Base-by-base conservation (phyloP, 2,329 filamentous ascomycete species). In the Fusarium heterosporum region DNA sequence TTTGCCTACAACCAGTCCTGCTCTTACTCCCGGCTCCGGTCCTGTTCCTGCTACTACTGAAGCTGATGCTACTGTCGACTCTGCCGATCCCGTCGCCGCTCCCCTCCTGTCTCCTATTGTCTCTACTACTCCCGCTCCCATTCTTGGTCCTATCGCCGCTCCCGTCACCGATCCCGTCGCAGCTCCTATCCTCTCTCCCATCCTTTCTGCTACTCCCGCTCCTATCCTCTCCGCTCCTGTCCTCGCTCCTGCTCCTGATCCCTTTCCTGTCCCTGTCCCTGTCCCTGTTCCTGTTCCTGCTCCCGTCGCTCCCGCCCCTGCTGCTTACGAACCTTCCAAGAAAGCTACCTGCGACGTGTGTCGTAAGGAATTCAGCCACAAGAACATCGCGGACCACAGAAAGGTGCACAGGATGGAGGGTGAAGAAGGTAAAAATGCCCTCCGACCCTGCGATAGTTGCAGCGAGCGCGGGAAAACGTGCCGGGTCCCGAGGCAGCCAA, bases 371-470 rank as follows among this genome's bases (percentile, higher is more conserved):
- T 29, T 32, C 30, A 30, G 16, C 32, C 32, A 2, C 13, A 62
- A 46, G 16, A 55, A 32, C 13, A 6, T 34, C 4, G 11, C 10
- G 4, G 59, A 62, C 30, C 59, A 62, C 10, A 9, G 0, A 1
- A 62, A 62, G 19, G 26, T 43, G 5, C 59, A 62, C 30, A 3
- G 0, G 10, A 26, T 62, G 13, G n/a, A 36, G 4, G 51, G 12
- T 4, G 9, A 2, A 2, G 1, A 12, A 2, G 56, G 59, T 10
- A 4, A 22, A 6, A 6, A 22, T 22, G 22, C 22, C 22, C 22
- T 22, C 4, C 22, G 22, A 22, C 22, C 22, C 6, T 22, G 22
- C 22, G 22, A 22, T 22, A 22, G 22, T 22, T 22, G 22, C 22
- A 4, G 22, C 6, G 22, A 22, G 4, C 22, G 22, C 22, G 22